Base-by-base conservation (phyloP, 2,329 filamentous ascomycete species). In the Xylariales sp. region DNA sequence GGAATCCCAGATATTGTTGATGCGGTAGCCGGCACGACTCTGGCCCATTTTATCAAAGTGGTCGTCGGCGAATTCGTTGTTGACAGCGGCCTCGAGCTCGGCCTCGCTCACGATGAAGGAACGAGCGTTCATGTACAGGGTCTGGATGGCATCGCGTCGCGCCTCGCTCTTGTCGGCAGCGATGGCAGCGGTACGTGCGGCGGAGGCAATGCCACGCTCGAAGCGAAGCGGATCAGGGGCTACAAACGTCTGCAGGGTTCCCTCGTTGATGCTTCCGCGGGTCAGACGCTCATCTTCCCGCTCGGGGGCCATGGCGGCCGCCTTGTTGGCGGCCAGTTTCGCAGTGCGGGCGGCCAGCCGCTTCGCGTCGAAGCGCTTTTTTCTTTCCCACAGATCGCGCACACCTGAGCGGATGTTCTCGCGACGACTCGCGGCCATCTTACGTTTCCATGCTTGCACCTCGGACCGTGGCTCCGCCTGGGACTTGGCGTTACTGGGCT, bases 71-170 rank as follows among this genome's bases (percentile, higher is more conserved):
- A 97, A 99, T n/a, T 91, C 85, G 70, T 85, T 82, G 28, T 97
- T 91, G 64, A 97, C 90, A 71, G 89, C 87, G 16, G 84, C 83
- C 73, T 92, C 87, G 41, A 99, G 86, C 78, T 97, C 91, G 58
- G 86, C 82, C 78, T 97, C 94, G 30, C 87, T 90, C 18, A 93
- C 90, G 77, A 99, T 97, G 81, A 98, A 99, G 46, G 88, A 84
- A 32, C 91, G 88, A 5, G 96, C 94, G 74, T 94, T 92, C 82
- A 96, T 92, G 81, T 99, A 99, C 12, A 99, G 86, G 66, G 93
- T 90, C 80, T 97, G 93, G 36, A 99, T 82, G 16, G 90, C 87
- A 72, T 95, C 89, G 68, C 87, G 85, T 58, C 91, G 87, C 61
- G 85, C 84, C 65, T 89, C 85, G 50, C 84, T 83, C 77, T 89